phyloP scores from a whole-genome alignment of 2,329 filamentous ascomycete species.

The Fusarium haematococcum region DNA sequence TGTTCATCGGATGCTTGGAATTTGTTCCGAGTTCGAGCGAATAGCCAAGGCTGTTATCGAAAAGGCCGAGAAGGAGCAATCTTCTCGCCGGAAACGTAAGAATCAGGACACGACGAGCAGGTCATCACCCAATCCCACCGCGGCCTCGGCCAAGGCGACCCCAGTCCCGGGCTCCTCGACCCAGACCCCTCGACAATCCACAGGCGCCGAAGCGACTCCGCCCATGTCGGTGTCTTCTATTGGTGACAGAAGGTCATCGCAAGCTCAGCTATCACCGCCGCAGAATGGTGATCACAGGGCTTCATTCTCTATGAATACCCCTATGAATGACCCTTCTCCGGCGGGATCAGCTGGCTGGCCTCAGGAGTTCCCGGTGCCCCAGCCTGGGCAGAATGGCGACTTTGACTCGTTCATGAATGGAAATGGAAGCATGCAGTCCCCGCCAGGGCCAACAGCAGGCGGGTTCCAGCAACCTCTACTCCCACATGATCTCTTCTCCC shows the following conservation, averaged over 20 bases:
- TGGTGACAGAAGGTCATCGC: conserved; percentile 25
- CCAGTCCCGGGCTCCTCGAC: not conserved
- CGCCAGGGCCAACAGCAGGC: conserved; percentile 46
- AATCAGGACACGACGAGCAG: conserved; percentile 61
- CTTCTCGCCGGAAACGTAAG: conserved; percentile 87
- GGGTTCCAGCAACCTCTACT: conserved; percentile 86
- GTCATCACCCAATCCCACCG: conserved; percentile 12
- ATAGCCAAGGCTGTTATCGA: conserved; percentile 93
- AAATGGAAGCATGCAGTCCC: conserved; percentile 52
- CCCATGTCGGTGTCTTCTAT: conserved; percentile 9
- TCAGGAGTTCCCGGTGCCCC: conserved; percentile 56
- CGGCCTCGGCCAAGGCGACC: conserved; percentile 8
- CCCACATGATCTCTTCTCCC: conserved; percentile 92
- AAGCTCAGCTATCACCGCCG: conserved; percentile 45
- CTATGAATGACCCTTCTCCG: conserved; percentile 56
- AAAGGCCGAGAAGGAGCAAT: conserved; percentile 87
- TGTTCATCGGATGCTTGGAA: conserved; percentile 91
- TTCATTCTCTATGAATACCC: conserved; percentile 39
- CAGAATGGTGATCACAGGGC: conserved; percentile 39
- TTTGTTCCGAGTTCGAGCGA: conserved; percentile 96
- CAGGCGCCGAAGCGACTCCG: conserved; percentile 13
- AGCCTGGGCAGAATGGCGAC: conserved; percentile 51
- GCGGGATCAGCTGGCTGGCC: conserved; percentile 60
- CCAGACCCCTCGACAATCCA: conserved; percentile 29
- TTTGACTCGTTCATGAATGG: conserved; percentile 60